Percentiles rank a stretch among this genome's conserved stretches.
phyloP scores from a whole-genome alignment of 2,329 filamentous ascomycete species.

The Talaromyces piceae region DNA sequence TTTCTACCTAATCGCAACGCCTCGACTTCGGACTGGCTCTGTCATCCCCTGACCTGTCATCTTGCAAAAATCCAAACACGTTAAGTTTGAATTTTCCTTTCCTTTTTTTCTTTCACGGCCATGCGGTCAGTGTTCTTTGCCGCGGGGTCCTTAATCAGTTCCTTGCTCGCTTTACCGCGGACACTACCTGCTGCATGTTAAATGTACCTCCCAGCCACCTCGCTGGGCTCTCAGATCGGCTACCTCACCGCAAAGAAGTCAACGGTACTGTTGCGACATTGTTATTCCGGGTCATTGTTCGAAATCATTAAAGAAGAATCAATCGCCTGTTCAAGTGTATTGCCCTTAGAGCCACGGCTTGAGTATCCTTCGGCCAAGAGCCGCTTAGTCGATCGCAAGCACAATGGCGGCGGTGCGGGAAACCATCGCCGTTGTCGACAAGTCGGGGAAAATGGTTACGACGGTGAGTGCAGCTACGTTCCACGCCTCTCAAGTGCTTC shows the following conservation, averaged over 20 bases:
- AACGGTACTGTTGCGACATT: neutral
- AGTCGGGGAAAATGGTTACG: constrained; percentile 82
- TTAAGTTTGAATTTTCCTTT: too few relatives aligned
- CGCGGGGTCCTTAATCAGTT: neutral
- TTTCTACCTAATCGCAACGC: constrained; percentile 4
- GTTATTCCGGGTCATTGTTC: neutral
- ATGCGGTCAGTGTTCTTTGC: neutral
- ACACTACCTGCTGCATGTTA: neutral
- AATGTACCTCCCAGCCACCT: constrained; percentile 5
- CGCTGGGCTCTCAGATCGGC: neutral
- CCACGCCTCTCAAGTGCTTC: constrained; percentile 6
- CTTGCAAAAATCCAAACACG: neutral
- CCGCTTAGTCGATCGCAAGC: neutral
- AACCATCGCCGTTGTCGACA: constrained; percentile 85
- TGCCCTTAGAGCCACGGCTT: neutral
- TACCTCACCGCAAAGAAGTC: neutral
- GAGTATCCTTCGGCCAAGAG: neutral
- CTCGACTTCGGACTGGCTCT: constrained; percentile 4
- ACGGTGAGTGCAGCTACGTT: constrained; percentile 52
- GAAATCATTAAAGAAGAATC: too few relatives aligned
- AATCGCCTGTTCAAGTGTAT: neutral
- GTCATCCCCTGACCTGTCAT: constrained; percentile 5
- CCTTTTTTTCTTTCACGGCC: neutral
- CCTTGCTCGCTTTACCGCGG: neutral
- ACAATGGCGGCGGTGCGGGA: constrained; percentile 42